Base-by-base conservation (phyloP, 2,329 filamentous ascomycete genomes). In the Colletotrichum coccodes region DNA sequence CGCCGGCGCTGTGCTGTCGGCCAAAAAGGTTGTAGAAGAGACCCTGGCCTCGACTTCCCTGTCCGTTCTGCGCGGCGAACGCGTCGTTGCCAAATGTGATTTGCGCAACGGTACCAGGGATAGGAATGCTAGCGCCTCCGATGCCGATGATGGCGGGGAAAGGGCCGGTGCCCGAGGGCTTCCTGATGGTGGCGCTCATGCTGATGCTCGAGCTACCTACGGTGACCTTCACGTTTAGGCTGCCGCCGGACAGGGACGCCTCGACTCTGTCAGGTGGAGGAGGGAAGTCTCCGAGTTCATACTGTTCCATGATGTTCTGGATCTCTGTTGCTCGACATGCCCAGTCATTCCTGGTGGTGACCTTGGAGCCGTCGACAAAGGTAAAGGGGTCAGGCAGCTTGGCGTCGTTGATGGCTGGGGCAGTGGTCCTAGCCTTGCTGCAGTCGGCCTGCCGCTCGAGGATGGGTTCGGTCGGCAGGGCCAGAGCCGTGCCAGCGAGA, bases 1-100 rank as follows among this genome's bases (percentile, higher is more conserved):
- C 88, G 59, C 87, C 86, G 16, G 88, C 88, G 40, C 81, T 84
- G 79, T 88, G 85, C 16, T 79, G 76, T 60, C 79, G 82, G 50
- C 88, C 88, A 72, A 89, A 89, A 6, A 91, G 80, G 52, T 84
- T 84, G 79, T 87, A 91, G 80, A 90, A 91, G 61, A 83, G 82
- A 67, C 89, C 89, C 71, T 83, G 79, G 60, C 88, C 89, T 60
- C 87, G 87, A 65, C 83, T 86, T 23, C 75, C 75, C 40, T 76
- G 72, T 57, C 76, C 79, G 14, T 74, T 74, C 78, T 91, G 87
- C 23, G 82, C 80, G 26, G 83, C 89, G 67, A 90, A 86, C 32
- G 84, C 81, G 74, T 89, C 84, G 76, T 90, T 90, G 78, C 83
- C 82, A 78, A 90, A 90, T 70, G 79, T 86, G 73, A 90, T 87